Percentiles rank a stretch among this genome's conserved stretches.
phyloP scores from a whole-genome alignment of 805 yeast genomes.

The Tetrapisispora phaffii region DNA sequence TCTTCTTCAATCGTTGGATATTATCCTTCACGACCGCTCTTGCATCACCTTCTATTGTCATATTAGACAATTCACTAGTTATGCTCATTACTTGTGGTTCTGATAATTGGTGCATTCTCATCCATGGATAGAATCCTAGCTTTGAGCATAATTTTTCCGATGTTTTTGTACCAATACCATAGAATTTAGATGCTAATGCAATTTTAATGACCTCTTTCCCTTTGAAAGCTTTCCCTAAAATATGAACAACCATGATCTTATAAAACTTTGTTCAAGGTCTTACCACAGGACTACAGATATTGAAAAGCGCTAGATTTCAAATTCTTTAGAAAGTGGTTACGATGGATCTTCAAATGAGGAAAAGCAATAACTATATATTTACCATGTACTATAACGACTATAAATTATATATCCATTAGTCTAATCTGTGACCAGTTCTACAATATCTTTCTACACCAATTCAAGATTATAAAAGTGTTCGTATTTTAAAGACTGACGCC shows the following conservation, averaged over 20 bases:
- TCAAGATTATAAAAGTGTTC: too few relatives aligned
- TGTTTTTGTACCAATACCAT: constrained; percentile 72
- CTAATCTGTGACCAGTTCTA: too few relatives aligned
- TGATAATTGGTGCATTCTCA: constrained; percentile 87
- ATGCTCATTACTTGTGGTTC: constrained; percentile 81
- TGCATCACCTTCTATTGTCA: constrained; percentile 75
- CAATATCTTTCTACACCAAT: too few relatives aligned
- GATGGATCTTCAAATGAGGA: too few relatives aligned
- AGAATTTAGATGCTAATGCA: constrained; percentile 73
- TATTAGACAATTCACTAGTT: constrained; percentile 75
- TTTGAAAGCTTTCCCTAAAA: constrained; percentile 42
- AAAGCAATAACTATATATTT: too few relatives aligned
- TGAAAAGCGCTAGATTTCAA: too few relatives aligned
- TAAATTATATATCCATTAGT: too few relatives aligned
- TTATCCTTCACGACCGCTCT: constrained; percentile 66
- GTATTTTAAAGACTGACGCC: too few relatives aligned
- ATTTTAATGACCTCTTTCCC: constrained; percentile 33
- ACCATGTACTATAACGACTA: too few relatives aligned
- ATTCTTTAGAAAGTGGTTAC: too few relatives aligned
- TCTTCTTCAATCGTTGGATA: constrained; percentile 66
- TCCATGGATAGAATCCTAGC: constrained; percentile 82
- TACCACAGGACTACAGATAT: too few relatives aligned
- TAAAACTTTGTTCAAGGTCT: too few relatives aligned
- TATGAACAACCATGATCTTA: constrained; percentile 44
- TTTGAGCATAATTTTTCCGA: constrained; percentile 75